These are phyloP conservation scores for Elongisporangium undulatum DNA, from an alignment of 352 stramenopile genomes.

Conservation along the genomic window DNA sequence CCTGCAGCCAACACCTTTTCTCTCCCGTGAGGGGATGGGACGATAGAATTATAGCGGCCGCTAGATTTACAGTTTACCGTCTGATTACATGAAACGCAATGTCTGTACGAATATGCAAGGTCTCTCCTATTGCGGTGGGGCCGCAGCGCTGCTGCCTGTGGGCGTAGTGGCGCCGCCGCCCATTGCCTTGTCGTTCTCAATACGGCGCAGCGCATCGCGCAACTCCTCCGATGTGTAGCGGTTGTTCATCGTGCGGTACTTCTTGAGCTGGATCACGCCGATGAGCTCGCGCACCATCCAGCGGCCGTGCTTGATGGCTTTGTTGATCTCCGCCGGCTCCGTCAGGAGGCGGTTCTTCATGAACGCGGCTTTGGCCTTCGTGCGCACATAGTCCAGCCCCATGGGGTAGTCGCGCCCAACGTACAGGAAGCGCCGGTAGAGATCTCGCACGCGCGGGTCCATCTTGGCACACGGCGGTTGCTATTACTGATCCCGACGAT, in stretches of 20 bases:
- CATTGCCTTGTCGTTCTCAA: conserved; percentile 24
- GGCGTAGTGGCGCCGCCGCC: too few species aligned
- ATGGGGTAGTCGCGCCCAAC: conserved; percentile 95
- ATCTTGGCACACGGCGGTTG: too few species aligned
- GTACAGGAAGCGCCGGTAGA: conserved; percentile 94
- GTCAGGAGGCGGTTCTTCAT: conserved; percentile 77
- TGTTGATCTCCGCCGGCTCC: conserved; percentile 81
- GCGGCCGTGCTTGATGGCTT: conserved; percentile 89
- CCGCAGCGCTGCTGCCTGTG: background rate
- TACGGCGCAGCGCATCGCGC: conserved; percentile 50
- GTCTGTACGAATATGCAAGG: background rate
- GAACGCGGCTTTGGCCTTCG: conserved; percentile 90
- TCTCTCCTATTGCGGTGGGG: background rate
- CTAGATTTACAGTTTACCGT: background rate
- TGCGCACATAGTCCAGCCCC: conserved; percentile 88
- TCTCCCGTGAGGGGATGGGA: background rate
- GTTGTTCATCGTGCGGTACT: conserved; percentile 94
- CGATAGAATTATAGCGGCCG: background rate
- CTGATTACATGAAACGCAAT: background rate
- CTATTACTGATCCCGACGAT: background rate
- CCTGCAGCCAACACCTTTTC: background rate
- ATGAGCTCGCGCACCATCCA: conserved; percentile 96
- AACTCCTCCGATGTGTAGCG: conserved; percentile 87
- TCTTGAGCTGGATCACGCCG: conserved; percentile 97
- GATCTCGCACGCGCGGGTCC: conserved; percentile 91